These are phyloP conservation scores for Solanum hybrid DNA, from an alignment of 305 asterid species.

Conservation along the genomic window DNA sequence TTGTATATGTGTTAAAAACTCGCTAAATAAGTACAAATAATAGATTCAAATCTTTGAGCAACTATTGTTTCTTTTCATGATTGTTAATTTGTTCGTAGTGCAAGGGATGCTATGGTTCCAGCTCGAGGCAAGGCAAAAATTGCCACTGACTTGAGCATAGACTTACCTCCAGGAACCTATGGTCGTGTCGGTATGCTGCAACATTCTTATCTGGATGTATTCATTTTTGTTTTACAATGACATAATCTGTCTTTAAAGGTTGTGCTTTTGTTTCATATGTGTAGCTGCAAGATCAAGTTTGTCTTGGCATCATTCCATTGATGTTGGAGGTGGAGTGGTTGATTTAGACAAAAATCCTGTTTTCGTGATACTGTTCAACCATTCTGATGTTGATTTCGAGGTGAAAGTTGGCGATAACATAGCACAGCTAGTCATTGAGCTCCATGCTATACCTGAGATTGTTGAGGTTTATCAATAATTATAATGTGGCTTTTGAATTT, in stretches of 20 bases:
- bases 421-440: constrained; percentile 22
- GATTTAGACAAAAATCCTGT: constrained; percentile 14
- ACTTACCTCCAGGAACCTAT: constrained; percentile 18
- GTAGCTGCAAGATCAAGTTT: constrained; percentile 11
- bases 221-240: neutral
- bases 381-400: constrained; percentile 16
- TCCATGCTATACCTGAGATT: constrained; percentile 16
- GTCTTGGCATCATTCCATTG: constrained; percentile 10
- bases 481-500: neutral
- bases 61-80: neutral
- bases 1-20: neutral
- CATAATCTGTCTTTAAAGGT: neutral
- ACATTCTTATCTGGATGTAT: neutral
- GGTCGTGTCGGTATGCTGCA: constrained; percentile 14
- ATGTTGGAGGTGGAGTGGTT: constrained; percentile 19
- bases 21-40: neutral
- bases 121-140: constrained; percentile 16
- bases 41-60: neutral
- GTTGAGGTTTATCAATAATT: constrained; percentile 13
- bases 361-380: constrained; percentile 21
- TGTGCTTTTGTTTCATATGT: neutral
- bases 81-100: constrained; percentile 3
- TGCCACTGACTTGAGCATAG: constrained; percentile 13
- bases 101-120: constrained; percentile 8
- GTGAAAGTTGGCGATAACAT: constrained; percentile 19